A percentile compares a stretch with the other conserved stretches of the same genome.
phyloP scores from a whole-genome alignment of 108 stramenopile genomes.

The Mayamaea pseudoterrestris region DNA sequence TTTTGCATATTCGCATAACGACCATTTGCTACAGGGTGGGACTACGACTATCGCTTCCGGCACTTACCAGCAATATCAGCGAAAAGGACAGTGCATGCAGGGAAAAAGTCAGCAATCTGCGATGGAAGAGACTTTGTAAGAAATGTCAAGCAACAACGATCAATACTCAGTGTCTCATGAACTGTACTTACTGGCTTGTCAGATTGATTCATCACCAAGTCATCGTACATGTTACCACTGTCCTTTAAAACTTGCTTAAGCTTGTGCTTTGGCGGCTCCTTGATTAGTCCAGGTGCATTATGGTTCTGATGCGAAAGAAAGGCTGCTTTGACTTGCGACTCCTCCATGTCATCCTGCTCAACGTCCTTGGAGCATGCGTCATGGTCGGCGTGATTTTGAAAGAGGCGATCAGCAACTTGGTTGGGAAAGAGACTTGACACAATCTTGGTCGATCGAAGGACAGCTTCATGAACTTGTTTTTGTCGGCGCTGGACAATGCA shows the following conservation, averaged over 20 bases:
- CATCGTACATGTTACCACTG: no score
- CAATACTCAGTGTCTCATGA: no score
- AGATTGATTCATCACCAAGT: no score
- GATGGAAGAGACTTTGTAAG: no score
- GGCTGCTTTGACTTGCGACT: no score
- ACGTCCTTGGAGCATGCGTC: neutral
- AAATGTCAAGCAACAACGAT: no score
- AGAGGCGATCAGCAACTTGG: conserved; percentile 28
- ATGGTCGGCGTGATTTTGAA: neutral
- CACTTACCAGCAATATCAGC: conserved; percentile 7
- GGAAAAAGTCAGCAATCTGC: conserved; percentile 10
- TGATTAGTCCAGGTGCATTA: neutral
- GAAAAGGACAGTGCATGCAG: conserved; percentile 8
- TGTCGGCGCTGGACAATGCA: conserved; percentile 35
- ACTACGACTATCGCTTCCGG: no score
- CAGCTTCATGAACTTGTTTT: conserved; percentile 15
- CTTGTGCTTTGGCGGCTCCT: neutral
- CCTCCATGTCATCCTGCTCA: neutral
- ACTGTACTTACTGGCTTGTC: no score
- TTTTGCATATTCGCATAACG: no score
- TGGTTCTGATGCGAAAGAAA: no score
- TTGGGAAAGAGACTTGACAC: conserved; percentile 39
- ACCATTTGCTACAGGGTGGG: no score
- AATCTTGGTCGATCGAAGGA: conserved; percentile 22
- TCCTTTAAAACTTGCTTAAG: neutral